Percentiles rank a stretch among this genome's conserved stretches.
phyloP scores from a whole-genome alignment of 371 early-diverging fungal species.

The Haplosporangium sp. region DNA sequence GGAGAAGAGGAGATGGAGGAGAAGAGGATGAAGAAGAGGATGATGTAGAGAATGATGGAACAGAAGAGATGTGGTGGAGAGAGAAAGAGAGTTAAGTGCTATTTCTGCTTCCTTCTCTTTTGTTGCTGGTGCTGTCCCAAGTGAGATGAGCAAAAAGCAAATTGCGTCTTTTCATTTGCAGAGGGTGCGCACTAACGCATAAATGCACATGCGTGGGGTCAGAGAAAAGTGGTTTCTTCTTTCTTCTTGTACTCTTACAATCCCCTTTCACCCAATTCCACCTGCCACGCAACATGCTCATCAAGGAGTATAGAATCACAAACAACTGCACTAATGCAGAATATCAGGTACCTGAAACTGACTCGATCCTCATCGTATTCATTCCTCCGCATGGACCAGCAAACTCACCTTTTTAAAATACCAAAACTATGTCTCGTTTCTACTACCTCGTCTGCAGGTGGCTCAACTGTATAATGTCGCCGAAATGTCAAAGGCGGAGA shows the following conservation, averaged over 20 bases:
- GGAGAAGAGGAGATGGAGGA: not conserved
- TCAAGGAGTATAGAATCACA: slow-evolving; percentile 77
- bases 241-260: not conserved
- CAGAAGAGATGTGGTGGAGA: not conserved
- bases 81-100: not conserved
- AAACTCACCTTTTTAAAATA: not conserved
- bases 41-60: not conserved
- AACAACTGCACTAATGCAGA: slow-evolving; percentile 79
- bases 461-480: slow-evolving; percentile 82
- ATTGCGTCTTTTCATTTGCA: too few species aligned
- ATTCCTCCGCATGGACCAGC: not conserved
- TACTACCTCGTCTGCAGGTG: slow-evolving; percentile 38
- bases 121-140: too few species aligned
- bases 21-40: not conserved
- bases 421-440: not conserved
- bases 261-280: not conserved
- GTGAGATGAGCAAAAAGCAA: too few species aligned
- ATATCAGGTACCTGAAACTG: slow-evolving; percentile 62
- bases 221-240: not conserved
- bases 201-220: too few species aligned
- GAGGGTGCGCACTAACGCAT: too few species aligned
- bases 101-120: too few species aligned
- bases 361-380: not conserved
- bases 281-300: slow-evolving; percentile 60
- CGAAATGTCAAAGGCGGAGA: slow-evolving; percentile 78